Conservation (phyloP, 2,329 filamentous ascomycete species). For the Rachicladosporium sp. region DNA sequence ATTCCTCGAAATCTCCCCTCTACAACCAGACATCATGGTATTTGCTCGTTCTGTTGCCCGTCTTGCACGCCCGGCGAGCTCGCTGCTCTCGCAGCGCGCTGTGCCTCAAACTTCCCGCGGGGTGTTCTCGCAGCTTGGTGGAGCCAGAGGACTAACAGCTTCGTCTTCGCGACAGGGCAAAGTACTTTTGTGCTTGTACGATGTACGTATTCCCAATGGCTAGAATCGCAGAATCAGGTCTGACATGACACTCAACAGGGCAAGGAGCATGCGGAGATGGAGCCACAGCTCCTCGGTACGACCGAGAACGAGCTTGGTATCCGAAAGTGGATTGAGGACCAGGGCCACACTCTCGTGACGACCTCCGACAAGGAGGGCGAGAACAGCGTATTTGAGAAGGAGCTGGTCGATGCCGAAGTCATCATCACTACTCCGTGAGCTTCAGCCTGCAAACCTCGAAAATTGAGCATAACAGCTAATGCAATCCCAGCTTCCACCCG, state of each 20-base stretch:
- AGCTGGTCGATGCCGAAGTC: slow-evolving; percentile 91
- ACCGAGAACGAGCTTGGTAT: slow-evolving; percentile 98
- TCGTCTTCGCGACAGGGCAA: slow-evolving; percentile 72
- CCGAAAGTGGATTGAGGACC: slow-evolving; percentile 92
- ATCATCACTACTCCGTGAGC: slow-evolving; percentile 95
- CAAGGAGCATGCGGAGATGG: slow-evolving; percentile 74
- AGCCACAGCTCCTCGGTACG: slow-evolving; percentile 80
- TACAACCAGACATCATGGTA: slow-evolving; percentile 37
- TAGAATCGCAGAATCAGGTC: slow-evolving; percentile 1
- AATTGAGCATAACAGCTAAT: background rate
- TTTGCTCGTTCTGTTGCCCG: slow-evolving; percentile 51
- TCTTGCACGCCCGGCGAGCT: slow-evolving; percentile 42
- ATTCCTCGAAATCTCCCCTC: too few relatives aligned
- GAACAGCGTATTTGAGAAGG: slow-evolving; percentile 85
- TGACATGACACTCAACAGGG: slow-evolving; percentile 35
- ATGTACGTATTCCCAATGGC: slow-evolving; percentile 43
- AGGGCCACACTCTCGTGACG: slow-evolving; percentile 91
- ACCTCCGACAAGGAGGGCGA: slow-evolving; percentile 96
- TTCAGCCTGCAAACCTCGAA: background rate
- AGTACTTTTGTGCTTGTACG: slow-evolving; percentile 87
- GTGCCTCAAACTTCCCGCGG: slow-evolving; percentile 26
- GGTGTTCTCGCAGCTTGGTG: slow-evolving; percentile 32
- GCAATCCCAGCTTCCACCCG: slow-evolving; percentile 68
- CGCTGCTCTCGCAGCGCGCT: slow-evolving; percentile 33
- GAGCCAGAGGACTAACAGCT: slow-evolving; percentile 51